These are phyloP conservation scores for Puccinia polysora DNA, from an alignment of 1,284 basidiomycete genomes.

Conservation along the genomic window DNA sequence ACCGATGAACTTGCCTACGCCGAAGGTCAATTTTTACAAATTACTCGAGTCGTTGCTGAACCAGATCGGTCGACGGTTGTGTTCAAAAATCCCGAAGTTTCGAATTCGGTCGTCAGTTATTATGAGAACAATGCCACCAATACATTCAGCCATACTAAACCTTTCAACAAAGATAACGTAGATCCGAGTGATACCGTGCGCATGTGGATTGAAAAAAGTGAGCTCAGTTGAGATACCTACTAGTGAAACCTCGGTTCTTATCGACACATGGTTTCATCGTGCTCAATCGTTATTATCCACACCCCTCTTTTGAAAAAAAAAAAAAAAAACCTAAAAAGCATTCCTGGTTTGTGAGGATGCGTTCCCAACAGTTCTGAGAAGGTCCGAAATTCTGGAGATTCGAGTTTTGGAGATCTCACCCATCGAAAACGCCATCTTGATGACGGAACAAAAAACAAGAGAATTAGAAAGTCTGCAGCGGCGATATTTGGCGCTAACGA, in stretches of 20 bases:
- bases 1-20: slow-evolving; percentile 73
- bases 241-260: slow-evolving; percentile 70
- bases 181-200: slow-evolving; percentile 37
- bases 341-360: slow-evolving; percentile 63
- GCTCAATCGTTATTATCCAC: neutral
- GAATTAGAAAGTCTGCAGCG: slow-evolving; percentile 68
- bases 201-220: slow-evolving; percentile 57
- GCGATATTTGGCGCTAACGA: slow-evolving; percentile 70
- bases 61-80: slow-evolving; percentile 72
- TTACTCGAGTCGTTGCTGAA: slow-evolving; percentile 77
- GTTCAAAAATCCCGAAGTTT: slow-evolving; percentile 79
- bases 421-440: slow-evolving; percentile 73
- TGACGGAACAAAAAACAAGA: slow-evolving; percentile 70
- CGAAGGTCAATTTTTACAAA: slow-evolving; percentile 68
- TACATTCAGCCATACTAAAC: slow-evolving; percentile 63
- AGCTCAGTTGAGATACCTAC: slow-evolving; percentile 57
- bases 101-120: slow-evolving; percentile 72
- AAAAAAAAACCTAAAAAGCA: too few relatives aligned
- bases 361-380: slow-evolving; percentile 83
- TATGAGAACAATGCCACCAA: slow-evolving; percentile 67
- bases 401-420: slow-evolving; percentile 77
- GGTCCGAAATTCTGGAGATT: slow-evolving; percentile 78
- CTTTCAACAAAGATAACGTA: slow-evolving; percentile 59
- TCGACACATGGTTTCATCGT: neutral
- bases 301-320: slow-evolving; percentile 2